A percentile compares a stretch with the other conserved stretches of the same genome.
These are phyloP conservation scores for Paecilomyces fulvus DNA, from an alignment of 2,329 filamentous ascomycete genomes.

Conservation along the genomic window DNA sequence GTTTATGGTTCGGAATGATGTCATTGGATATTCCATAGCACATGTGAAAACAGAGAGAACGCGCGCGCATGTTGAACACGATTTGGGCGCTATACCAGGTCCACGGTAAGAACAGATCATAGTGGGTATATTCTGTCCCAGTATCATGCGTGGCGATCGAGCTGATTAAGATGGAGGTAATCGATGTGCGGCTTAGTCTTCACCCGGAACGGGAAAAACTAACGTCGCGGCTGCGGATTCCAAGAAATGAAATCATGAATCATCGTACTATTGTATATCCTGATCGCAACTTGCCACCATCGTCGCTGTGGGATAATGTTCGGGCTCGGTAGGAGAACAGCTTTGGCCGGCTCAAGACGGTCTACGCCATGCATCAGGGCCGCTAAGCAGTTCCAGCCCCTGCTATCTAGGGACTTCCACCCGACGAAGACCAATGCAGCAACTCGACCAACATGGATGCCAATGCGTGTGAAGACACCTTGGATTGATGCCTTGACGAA, in stretches of 20 bases:
- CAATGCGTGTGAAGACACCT: constrained; percentile 54
- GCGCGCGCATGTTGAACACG: not conserved
- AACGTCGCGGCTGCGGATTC: not conserved
- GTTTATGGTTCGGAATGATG: not conserved
- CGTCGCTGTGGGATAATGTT: constrained; percentile 8
- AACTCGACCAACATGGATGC: constrained; percentile 36
- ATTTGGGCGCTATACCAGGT: not conserved
- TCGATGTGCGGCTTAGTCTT: not conserved
- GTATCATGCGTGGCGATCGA: constrained; percentile 2
- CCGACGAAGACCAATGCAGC: constrained; percentile 16
- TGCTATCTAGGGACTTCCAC: constrained; percentile 18
- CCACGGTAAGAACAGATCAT: not conserved
- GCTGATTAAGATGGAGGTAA: not conserved
- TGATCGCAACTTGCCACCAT: not conserved
- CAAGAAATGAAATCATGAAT: not conserved
- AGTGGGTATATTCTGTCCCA: not conserved
- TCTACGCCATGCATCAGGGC: constrained; percentile 6
- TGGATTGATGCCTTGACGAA: constrained; percentile 59
- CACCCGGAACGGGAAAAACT: constrained; percentile 3
- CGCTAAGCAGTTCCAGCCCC: constrained; percentile 4
- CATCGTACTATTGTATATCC: not conserved
- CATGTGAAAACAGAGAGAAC: not conserved
- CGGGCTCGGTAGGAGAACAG: constrained; percentile 12
- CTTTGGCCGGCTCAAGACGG: constrained; percentile 13
- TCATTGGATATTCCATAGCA: constrained; percentile 1